These are phyloP conservation scores for Posidonia oceanica DNA, from an alignment of 116 monocot species.

Conservation along the genomic window DNA sequence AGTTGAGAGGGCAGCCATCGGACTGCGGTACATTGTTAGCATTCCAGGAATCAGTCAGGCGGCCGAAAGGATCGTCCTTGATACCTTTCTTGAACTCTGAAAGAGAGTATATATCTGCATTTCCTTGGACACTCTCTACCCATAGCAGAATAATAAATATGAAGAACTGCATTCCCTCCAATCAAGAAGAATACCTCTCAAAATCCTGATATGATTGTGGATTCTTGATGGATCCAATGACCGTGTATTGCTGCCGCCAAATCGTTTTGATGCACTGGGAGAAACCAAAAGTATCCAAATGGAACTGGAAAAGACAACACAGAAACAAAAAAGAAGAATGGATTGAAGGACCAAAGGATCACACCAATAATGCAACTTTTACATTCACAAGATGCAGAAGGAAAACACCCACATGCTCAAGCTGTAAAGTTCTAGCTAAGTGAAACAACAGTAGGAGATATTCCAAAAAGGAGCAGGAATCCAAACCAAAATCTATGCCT, in stretches of 20 bases:
- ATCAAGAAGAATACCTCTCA: neutral
- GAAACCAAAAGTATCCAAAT: too few relatives aligned
- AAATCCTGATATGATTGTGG: neutral
- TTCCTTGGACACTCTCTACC: conserved; percentile 3
- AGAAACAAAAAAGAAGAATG: too few relatives aligned
- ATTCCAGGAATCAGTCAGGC: conserved; percentile 39
- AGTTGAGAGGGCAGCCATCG: conserved; percentile 39
- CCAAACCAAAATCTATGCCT: neutral
- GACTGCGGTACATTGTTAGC: conserved; percentile 10
- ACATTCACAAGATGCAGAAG: too few relatives aligned
- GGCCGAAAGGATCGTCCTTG: conserved; percentile 20
- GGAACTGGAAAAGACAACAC: too few relatives aligned
- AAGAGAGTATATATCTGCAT: conserved; percentile 48
- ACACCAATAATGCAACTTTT: too few relatives aligned
- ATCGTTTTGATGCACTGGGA: too few relatives aligned
- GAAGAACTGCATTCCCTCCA: conserved; percentile 25
- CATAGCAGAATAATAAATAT: conserved; percentile 16
- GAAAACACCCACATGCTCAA: too few relatives aligned
- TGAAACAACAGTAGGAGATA: neutral
- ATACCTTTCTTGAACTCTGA: conserved; percentile 64
- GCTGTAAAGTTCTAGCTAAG: neutral
- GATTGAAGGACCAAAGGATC: too few relatives aligned
- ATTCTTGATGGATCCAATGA: too few relatives aligned
- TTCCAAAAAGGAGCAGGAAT: too few relatives aligned
- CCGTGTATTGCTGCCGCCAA: too few relatives aligned